Base-by-base conservation (phyloP, 768 basidiomycete species). In the Sistotremastrum niveocremeum region DNA sequence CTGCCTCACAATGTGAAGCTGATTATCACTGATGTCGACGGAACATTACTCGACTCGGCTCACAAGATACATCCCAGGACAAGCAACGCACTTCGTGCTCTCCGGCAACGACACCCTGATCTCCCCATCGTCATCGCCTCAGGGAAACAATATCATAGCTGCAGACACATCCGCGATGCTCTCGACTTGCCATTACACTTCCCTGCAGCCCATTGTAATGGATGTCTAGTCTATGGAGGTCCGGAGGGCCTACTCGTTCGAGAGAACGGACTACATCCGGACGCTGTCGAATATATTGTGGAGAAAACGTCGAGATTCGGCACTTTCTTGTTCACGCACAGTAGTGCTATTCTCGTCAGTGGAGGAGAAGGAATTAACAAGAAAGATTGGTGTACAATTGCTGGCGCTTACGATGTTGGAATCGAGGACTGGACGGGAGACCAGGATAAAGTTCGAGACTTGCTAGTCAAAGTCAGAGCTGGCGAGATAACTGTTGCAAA, bases 51-150 rank as follows among this genome's bases (percentile, higher is more conserved):
- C 32, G 46, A 43, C 34, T 33, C 35, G 12, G 32, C 39, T n/a
- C 48, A 49, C 39, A 31, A 30, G 31, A 38, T 49, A 11, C 48
- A 49, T 37, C 48, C 48, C 28, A 39, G 34, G 6, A 49, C 48
- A 30, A 12, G 31, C 9, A 32, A 35, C 10, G 48, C 48, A 2
- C 42, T 49, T 31, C 30, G 30, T 29, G 44, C 44, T 29, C 28
- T 49, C 30, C 48, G 48, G 38, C 36, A 43, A 5, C 6, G 32
- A 7, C 39, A 44, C 28, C 48, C 48, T 7, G 37, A 46, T 38
- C 37, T 49, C 5, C 48, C 48, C 30, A 36, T 49, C 38, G 48
- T 49, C 37, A 49, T 49, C 33, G 48, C 48, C 9, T 39, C 37
- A 28, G 48, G 48, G 20, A 49, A 49, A 39, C 48, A 49, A 31